phyloP scores from a whole-genome alignment of 768 basidiomycete genomes.

The Psilocybe cyanescens region DNA sequence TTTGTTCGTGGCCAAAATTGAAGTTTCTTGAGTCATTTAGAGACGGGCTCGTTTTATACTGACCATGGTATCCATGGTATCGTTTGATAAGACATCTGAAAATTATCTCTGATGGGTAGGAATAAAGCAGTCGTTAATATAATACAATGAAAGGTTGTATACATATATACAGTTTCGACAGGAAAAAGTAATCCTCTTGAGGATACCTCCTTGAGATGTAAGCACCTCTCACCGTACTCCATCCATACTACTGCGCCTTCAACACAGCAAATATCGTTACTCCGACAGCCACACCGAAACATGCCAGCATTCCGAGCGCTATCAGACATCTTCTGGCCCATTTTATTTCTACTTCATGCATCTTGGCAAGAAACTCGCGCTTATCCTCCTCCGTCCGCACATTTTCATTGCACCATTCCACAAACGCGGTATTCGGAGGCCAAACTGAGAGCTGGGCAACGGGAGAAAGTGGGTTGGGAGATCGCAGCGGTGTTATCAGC shows the following conservation, averaged over 20 bases:
- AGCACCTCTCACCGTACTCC: too few species aligned
- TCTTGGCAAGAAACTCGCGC: conserved; percentile 9
- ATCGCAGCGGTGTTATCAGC: conserved; percentile 14
- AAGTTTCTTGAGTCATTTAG: too few species aligned
- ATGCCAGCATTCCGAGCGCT: conserved; percentile 7
- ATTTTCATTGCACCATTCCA: conserved; percentile 18
- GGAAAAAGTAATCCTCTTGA: too few species aligned
- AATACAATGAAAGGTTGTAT: too few species aligned
- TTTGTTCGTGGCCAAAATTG: too few species aligned
- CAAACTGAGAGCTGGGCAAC: conserved; percentile 9
- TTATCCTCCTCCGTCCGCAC: conserved; percentile 18
- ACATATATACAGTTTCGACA: too few species aligned
- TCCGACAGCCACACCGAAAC: conserved; percentile 15
- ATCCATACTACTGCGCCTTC: conserved; percentile 1
- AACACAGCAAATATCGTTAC: conserved; percentile 17
- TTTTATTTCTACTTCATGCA: conserved; percentile 18
- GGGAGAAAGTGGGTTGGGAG: conserved; percentile 11
- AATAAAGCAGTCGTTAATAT: too few species aligned
- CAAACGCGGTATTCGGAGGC: conserved; percentile 14
- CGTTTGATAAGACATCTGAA: too few species aligned
- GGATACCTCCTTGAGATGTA: too few species aligned
- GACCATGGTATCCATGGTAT: too few species aligned
- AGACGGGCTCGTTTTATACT: too few species aligned
- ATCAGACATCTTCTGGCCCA: conserved; percentile 22
- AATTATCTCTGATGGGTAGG: too few species aligned